Evolutionary conservation across 257 asterid species (phyloP).

Genomic region (Solanum verrucosum): DNA sequence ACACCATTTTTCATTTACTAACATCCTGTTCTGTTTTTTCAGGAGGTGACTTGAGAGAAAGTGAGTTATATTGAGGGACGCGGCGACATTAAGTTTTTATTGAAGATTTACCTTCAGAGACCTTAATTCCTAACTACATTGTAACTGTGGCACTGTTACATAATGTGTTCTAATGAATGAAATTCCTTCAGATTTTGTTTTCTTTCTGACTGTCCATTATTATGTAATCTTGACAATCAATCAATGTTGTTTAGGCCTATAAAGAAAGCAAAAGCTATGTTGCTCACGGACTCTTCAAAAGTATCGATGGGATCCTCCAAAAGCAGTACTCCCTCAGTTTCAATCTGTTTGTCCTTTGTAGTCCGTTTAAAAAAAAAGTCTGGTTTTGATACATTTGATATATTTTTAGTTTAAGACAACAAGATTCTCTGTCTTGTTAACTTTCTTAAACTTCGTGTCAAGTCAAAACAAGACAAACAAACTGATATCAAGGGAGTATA

Average conservation of each 20-base stretch:
- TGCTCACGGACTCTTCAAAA: not conserved
- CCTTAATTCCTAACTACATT: constrained; percentile 1
- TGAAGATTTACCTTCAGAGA: not conserved
- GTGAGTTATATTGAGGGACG: not conserved
- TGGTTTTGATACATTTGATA: not conserved
- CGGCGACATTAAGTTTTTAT: not conserved
- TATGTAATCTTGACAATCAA: not conserved
- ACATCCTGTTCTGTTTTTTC: not conserved
- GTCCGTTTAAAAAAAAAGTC: not conserved
- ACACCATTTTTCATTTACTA: not conserved
- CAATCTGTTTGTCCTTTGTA: not conserved
- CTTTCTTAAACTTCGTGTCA: not conserved
- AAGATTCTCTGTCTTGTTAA: not conserved
- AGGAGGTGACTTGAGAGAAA: not conserved
- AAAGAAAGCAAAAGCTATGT: not conserved
- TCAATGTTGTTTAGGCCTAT: not conserved
- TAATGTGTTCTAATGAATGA: constrained; percentile 3
- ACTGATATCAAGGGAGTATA: not conserved
- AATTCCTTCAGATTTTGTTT: constrained; percentile 3
- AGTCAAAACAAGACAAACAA: not conserved
- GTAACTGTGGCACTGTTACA: not conserved
- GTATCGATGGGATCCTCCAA: not conserved
- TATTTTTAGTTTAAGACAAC: not conserved
- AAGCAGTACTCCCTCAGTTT: not conserved
- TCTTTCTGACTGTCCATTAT: not conserved